Base-by-base conservation (phyloP, 805 yeast genomes). In the Candida yuanshanica region DNA sequence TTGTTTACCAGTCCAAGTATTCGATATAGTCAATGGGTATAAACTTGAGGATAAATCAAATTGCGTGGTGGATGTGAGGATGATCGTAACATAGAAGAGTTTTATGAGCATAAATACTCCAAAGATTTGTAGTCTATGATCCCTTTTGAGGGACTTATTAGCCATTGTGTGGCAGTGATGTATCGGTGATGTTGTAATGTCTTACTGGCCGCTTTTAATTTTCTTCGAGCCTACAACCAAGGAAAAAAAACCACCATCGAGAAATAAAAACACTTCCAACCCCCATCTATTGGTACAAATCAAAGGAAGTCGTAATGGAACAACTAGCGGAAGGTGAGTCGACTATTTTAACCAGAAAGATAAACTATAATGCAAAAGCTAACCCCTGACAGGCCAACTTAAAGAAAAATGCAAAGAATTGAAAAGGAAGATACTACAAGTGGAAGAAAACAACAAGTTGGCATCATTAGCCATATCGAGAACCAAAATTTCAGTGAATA, bases 361-460 rank as follows among this genome's bases (percentile, higher is more conserved):
- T 4, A 26, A 5, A 13, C 13, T 3, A n/a, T 26, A 3, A 5
- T 26, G 16, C 31, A 14, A 27, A 27, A 16, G 16, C 11, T 14
- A 7, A 7, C 22, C 3, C 4, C 13, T 10, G 31, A 20, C n/a
- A 22, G 22, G 25, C 62, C 65, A 3, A 73, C 76, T 79, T 58
- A 74, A 72, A 47, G 78, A 74, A 48, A 83, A 84, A 61, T 85
- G 95, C 64, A 72, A 70, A 52, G 90, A 81, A 37, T 69, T 89
- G 51, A 80, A 81, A 59, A 70, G 71, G 48, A 72, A 88, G 52
- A 79, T 90, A 29, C 65, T 67, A 4, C 86, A 83, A 47, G 72
- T 89, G 24, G 95, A 88, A 54, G 80, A 77, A 39, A 78, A 79
- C 53, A 91, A 89, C 60, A 93, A 86, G 56, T 65, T 79, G 7